phyloP scores from a whole-genome alignment of 345 rosid species.

The Sonneratia alba region DNA sequence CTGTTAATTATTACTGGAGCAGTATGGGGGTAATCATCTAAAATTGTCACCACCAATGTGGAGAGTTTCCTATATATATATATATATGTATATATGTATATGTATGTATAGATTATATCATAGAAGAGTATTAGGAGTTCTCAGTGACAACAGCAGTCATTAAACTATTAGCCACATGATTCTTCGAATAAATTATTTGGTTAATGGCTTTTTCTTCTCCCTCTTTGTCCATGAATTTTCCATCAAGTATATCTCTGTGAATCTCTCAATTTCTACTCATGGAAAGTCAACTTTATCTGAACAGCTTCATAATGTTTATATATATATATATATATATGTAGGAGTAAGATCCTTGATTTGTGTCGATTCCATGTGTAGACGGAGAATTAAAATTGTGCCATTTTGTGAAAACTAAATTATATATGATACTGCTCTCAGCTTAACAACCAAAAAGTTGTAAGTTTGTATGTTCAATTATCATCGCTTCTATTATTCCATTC shows the following conservation, averaged over 20 bases:
- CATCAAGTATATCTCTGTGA: no score
- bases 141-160: no score
- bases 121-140: neutral
- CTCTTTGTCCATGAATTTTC: no score
- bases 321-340: neutral
- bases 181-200: no score
- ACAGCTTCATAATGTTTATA: neutral
- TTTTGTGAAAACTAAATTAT: neutral
- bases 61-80: neutral
- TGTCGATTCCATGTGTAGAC: neutral
- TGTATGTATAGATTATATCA: no score
- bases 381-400: neutral
- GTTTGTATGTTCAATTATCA: no score
- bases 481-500: no score
- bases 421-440: no score
- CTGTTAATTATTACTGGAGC: no score
- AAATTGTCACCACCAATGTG: neutral
- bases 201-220: no score
- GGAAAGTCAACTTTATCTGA: neutral
- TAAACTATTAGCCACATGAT: no score
- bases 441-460: no score
- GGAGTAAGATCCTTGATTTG: neutral
- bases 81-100: neutral
- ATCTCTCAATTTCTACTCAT: neutral
- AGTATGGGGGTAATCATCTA: neutral